Conservation (phyloP, 192 early-diverging fungal species). For the Umbelopsis sp. region DNA sequence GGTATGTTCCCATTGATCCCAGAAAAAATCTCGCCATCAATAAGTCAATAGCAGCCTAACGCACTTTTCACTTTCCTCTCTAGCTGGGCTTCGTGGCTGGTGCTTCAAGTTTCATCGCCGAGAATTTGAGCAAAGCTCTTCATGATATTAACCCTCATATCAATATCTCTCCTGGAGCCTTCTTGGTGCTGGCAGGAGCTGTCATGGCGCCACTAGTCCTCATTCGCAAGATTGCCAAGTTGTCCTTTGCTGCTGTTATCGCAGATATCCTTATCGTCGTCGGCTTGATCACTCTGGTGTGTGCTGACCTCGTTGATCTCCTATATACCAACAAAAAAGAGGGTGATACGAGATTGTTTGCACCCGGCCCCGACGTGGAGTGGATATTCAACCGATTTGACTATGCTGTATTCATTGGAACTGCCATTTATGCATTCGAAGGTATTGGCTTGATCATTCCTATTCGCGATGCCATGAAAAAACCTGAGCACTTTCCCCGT, state of each 20-base stretch:
- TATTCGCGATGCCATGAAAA: conserved; percentile 74
- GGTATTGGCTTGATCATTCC: conserved; percentile 77
- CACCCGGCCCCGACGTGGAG: conserved; percentile 12
- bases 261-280: conserved; percentile 85
- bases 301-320: conserved; percentile 66
- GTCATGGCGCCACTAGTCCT: conserved; percentile 78
- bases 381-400: conserved; percentile 67
- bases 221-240: conserved; percentile 82
- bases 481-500: conserved; percentile 70
- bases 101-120: conserved; percentile 4
- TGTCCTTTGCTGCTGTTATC: conserved; percentile 74
- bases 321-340: conserved; percentile 30
- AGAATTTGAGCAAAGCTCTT: conserved; percentile 15
- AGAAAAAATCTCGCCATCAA: neutral
- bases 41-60: neutral
- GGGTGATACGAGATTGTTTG: neutral
- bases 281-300: conserved; percentile 77
- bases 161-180: conserved; percentile 29
- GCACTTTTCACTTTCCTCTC: neutral
- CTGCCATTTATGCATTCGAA: conserved; percentile 88
- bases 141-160: neutral
- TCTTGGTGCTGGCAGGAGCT: conserved; percentile 66
- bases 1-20: neutral
- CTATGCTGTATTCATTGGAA: conserved; percentile 86
- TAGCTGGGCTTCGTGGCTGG: conserved; percentile 15